A percentile compares a stretch with the other conserved stretches of the same genome.
These are phyloP conservation scores for Monosporozyma solicola DNA, from an alignment of 805 yeast genomes.

Conservation along the genomic window DNA sequence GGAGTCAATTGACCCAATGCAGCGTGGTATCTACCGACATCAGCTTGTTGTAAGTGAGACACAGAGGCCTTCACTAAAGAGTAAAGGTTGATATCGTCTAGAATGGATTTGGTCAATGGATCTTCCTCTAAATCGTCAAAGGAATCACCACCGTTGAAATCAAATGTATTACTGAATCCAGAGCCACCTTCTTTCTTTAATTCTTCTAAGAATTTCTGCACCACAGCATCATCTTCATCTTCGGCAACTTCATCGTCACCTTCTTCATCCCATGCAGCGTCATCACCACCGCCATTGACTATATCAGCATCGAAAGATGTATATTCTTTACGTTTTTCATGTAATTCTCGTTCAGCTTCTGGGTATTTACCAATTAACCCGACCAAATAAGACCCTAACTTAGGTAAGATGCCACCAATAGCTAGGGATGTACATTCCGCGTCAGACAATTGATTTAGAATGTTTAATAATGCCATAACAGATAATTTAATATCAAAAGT, in stretches of 20 bases:
- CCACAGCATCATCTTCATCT: slow-evolving; percentile 25
- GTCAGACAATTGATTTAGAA: slow-evolving; percentile 29
- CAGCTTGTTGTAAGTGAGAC: slow-evolving; percentile 38
- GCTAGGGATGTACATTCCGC: slow-evolving; percentile 29
- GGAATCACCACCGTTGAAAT: slow-evolving; percentile 37
- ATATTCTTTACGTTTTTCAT: slow-evolving; percentile 52
- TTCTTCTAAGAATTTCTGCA: slow-evolving; percentile 40
- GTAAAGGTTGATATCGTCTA: slow-evolving; percentile 70
- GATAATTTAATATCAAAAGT: slow-evolving; percentile 79
- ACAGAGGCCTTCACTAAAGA: slow-evolving; percentile 52
- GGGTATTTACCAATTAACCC: slow-evolving; percentile 55
- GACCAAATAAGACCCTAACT: slow-evolving; percentile 45
- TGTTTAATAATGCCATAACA: slow-evolving; percentile 52
- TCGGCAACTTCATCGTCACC: slow-evolving; percentile 32
- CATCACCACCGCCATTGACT: slow-evolving; percentile 29
- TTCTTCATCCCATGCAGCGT: slow-evolving; percentile 29
- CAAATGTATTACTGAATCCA: slow-evolving; percentile 28
- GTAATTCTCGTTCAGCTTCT: slow-evolving; percentile 55
- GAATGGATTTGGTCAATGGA: slow-evolving; percentile 66
- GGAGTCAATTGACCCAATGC: slow-evolving; percentile 35
- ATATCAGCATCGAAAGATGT: slow-evolving; percentile 30
- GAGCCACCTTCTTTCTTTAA: slow-evolving; percentile 35
- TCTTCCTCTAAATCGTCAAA: slow-evolving; percentile 77
- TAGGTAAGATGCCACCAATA: slow-evolving; percentile 33
- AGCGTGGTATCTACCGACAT: slow-evolving; percentile 40